These are phyloP conservation scores for Syzygium syzygioides DNA, from an alignment of 441 rosid species.

Conservation along the genomic window DNA sequence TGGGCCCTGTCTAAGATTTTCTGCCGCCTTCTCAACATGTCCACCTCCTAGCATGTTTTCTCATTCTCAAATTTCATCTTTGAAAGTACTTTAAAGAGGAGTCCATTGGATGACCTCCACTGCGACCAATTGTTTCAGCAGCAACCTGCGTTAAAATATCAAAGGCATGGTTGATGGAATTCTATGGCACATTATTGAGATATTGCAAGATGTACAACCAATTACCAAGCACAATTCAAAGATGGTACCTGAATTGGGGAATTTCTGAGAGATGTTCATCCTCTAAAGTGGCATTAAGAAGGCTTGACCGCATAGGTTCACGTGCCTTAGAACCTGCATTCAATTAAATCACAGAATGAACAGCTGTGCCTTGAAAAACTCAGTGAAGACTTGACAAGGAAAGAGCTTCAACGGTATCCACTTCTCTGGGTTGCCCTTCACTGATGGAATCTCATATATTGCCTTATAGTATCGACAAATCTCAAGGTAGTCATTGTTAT, in stretches of 20 bases:
- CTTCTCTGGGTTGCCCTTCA: constrained; percentile 58
- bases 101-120: too few species aligned
- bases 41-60: too few species aligned
- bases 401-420: constrained; percentile 64
- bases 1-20: neutral
- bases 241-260: constrained; percentile 65
- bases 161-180: too few species aligned
- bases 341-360: constrained; percentile 1
- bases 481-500: constrained; percentile 82
- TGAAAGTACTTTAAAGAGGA: too few species aligned
- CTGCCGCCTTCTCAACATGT: too few species aligned
- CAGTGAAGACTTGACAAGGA: neutral
- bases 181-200: too few species aligned
- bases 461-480: constrained; percentile 91
- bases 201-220: too few species aligned
- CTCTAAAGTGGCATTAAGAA: constrained; percentile 74
- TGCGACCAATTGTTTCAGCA: too few species aligned
- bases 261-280: constrained; percentile 76
- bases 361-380: neutral
- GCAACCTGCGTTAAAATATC: too few species aligned
- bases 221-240: neutral
- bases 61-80: too few species aligned
- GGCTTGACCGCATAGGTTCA: constrained; percentile 92
- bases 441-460: constrained; percentile 78
- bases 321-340: constrained; percentile 71